Evolutionary conservation across 2,329 filamentous ascomycete species (phyloP), one percentile per base, ranked within the genome.

Genomic region (Aspergillus sp.): DNA sequence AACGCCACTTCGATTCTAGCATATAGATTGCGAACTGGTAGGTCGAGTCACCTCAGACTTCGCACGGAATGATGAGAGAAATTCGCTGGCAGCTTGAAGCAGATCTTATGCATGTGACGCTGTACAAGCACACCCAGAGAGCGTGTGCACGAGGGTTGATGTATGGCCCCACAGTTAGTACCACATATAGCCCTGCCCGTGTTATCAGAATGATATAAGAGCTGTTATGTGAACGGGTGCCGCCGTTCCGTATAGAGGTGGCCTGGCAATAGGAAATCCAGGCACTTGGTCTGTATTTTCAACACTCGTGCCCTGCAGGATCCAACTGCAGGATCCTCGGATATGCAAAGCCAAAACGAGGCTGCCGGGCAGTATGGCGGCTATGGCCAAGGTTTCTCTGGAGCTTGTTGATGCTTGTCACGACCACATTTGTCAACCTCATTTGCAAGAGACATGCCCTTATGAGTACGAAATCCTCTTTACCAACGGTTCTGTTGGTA

Each of bases 381-480:
- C 3, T 46, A 4, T 21, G 21, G 24, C 23, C 35, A 47, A 48
- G 43, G 21, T 41, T 54, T 48, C 11, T 24, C 15, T 54, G 11
- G 17, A 33, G 52, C n/a, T 47, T 48, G 44, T 40, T 39, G 52
- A 47, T 47, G 52, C 43, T 31, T 47, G 52, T 47, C 27, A 19
- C 33, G 14, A 46, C 31, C 27, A 52, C 4, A 15, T 4, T 31
- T 31, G 27, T 31, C 24, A 2, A 27, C 24, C 27, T 11, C 27
- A 31, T 31, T 45, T 24, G 33, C 45, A 48, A 45, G 24, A 24
- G 6, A 23, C 9, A 46, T 24, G 44, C 24, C 4, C 23, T 46
- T 15, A 24, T 31, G 15, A 15, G 23, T 8, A 31, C 27, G 27
- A 31, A 31, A 12, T 17, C 7, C 23, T 19, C 14, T n/a, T 46